Conservation (phyloP, 768 basidiomycete genomes). For the Coprinopsis cinerea region DNA sequence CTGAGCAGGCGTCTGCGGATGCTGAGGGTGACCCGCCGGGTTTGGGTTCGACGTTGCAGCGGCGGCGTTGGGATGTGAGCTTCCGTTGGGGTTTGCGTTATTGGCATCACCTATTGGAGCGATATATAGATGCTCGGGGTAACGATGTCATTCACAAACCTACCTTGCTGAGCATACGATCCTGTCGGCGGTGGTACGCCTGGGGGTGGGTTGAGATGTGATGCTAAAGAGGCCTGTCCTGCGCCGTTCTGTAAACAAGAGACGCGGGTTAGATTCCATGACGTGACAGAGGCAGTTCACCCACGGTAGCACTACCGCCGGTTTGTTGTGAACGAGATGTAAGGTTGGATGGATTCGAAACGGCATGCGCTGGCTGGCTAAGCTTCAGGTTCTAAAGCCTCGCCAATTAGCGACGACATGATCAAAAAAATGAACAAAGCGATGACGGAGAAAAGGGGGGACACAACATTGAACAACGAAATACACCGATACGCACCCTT, state of each 20-base stretch:
- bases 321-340: slow-evolving; percentile 28
- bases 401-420: slow-evolving; percentile 11
- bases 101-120: slow-evolving; percentile 5
- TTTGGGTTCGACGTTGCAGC: slow-evolving; percentile 30
- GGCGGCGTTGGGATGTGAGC: slow-evolving; percentile 30
- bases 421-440: slow-evolving; percentile 8
- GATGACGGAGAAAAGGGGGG: neutral
- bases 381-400: slow-evolving; percentile 51
- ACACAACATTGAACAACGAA: neutral
- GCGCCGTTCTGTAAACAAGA: slow-evolving; percentile 25
- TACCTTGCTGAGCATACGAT: slow-evolving; percentile 21
- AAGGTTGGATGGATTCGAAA: slow-evolving; percentile 58
- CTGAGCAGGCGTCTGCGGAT: slow-evolving; percentile 86
- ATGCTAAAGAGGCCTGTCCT: slow-evolving; percentile 33
- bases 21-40: slow-evolving; percentile 33
- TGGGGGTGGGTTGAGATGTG: slow-evolving; percentile 52
- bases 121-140: neutral
- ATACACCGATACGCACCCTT: slow-evolving; percentile 57
- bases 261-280: slow-evolving; percentile 5
- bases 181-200: slow-evolving; percentile 30
- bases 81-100: slow-evolving; percentile 23
- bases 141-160: slow-evolving; percentile 5
- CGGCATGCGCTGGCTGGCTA: slow-evolving; percentile 54
- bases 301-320: slow-evolving; percentile 20
- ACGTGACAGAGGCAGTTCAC: slow-evolving; percentile 10